phyloP scores from a whole-genome alignment of 2,329 filamentous ascomycete genomes.

The Beauveria rudraprayagi region DNA sequence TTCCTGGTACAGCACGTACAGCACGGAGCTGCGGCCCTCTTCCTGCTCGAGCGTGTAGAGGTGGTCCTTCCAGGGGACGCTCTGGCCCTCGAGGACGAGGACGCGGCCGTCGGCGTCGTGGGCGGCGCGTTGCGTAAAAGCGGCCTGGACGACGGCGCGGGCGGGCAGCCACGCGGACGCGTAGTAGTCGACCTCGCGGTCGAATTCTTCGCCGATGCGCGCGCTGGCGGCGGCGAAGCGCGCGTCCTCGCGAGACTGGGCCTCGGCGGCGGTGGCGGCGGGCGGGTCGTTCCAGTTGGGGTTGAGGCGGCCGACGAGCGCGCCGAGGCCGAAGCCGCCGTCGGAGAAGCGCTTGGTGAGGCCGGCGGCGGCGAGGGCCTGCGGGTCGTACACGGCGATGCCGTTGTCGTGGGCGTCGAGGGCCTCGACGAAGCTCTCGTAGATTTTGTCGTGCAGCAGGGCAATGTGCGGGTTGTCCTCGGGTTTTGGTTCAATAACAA shows the following conservation, averaged over 20 bases:
- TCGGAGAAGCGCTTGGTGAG: conserved; percentile 77
- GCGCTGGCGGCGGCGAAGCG: conserved; percentile 69
- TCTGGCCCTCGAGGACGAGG: conserved; percentile 67
- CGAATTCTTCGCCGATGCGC: conserved; percentile 86
- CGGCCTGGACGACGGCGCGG: conserved; percentile 65
- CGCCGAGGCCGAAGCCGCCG: conserved; percentile 75
- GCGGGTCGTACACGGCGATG: conserved; percentile 71
- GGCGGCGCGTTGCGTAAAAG: conserved; percentile 61
- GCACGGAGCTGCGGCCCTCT: conserved; percentile 48
- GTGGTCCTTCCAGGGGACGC: conserved; percentile 94
- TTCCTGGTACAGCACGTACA: conserved; percentile 91
- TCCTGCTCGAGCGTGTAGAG: conserved; percentile 83
- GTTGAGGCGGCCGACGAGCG: conserved; percentile 74
- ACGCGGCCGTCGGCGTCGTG: conserved; percentile 70
- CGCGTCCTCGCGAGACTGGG: conserved; percentile 60
- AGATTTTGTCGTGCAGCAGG: conserved; percentile 79
- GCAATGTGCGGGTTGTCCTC: conserved; percentile 59
- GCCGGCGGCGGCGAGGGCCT: conserved; percentile 58
- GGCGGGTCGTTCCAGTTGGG: conserved; percentile 66
- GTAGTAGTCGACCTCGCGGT: conserved; percentile 70
- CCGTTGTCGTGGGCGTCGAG: conserved; percentile 98
- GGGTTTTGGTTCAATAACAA: conserved; percentile 31
- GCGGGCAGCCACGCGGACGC: conserved; percentile 78
- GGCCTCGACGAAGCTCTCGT: conserved; percentile 88
- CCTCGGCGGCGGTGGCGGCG: conserved; percentile 39